Evolutionary conservation across 768 basidiomycete genomes (phyloP), one percentile per base, ranked within the genome.

Genomic region (Russula virescens): DNA sequence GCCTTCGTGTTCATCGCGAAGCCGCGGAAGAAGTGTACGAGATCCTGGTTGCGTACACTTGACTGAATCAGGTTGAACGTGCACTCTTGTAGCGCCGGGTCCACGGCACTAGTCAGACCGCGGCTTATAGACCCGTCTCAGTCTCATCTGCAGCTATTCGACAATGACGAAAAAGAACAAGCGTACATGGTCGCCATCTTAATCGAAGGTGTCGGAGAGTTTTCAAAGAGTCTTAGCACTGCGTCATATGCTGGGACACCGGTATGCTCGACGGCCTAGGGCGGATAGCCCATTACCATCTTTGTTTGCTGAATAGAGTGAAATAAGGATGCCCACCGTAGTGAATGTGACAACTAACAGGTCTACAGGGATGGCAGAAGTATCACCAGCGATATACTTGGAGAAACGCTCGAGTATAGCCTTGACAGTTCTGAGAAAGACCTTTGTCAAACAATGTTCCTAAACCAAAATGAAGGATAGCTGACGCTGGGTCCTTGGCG

Each of bases 321-420:
- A 21, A 34, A 47, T 16, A 9, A 70, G 81, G 25, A 19, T 18
- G 34, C 58, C 23, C 66, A n/a, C 87, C 55, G 74, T 78, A 28
- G 71, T 68, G 72, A 79, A 86, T 46, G 83, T 83, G 46, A 79
- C 74, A 31, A 77, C 69, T 67, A 88, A 81, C 51, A 98, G 74
- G 75, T 98, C 95, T 28, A 84, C 81, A 8, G 92, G 91, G 66
- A 98, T 91, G 57, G 74, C 77, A 0, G 86, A 87, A 68, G 88
- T 83, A 70, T 96, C 89, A 9, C 83, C 83, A 16, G 84, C 79
- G 68, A 88, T 72, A 71, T 86, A 92, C 34, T 81, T 75, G 40
- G 77, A 75, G 77, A 97, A 98, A 58, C 91, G 86, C 26, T 75
- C 74, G 68, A 79, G 76, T 55, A 96, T 76, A 70, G 92, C 89